phyloP scores from a whole-genome alignment of 306 rosid genomes.

The Castanopsis chinensis region DNA sequence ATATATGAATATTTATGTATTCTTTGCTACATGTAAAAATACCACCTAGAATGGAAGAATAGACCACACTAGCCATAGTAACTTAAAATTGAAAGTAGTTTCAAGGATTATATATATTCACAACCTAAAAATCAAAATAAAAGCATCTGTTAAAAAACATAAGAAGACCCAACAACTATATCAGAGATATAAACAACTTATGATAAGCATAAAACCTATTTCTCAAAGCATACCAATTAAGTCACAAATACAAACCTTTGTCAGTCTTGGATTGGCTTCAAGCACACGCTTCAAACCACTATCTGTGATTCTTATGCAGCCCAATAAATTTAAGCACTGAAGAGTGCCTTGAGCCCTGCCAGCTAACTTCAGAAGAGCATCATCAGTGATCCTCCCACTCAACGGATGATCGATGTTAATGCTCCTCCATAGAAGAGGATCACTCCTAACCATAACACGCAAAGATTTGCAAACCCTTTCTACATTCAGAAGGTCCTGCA shows the following conservation, averaged over 20 bases:
- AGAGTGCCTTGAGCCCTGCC: constrained; percentile 63
- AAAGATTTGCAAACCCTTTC: constrained; percentile 61
- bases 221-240: background rate
- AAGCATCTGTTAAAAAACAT: background rate
- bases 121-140: background rate
- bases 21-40: background rate
- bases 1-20: background rate
- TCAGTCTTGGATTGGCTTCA: constrained; percentile 47
- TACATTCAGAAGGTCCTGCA: constrained; percentile 59
- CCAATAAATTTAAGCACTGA: constrained; percentile 50
- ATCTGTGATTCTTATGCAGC: constrained; percentile 51
- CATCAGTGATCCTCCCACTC: constrained; percentile 44
- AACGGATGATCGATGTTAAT: constrained; percentile 45
- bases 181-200: background rate
- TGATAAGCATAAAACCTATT: background rate
- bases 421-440: constrained; percentile 63
- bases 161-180: background rate
- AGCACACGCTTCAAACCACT: constrained; percentile 49
- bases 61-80: background rate
- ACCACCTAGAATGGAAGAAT: background rate
- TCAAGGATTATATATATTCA: background rate
- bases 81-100: background rate
- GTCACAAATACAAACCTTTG: constrained; percentile 43
- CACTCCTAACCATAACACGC: constrained; percentile 38
- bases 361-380: constrained; percentile 47